Conservation (phyloP, 2,329 filamentous ascomycete species). For the Aspergillus pseudonomiae region DNA sequence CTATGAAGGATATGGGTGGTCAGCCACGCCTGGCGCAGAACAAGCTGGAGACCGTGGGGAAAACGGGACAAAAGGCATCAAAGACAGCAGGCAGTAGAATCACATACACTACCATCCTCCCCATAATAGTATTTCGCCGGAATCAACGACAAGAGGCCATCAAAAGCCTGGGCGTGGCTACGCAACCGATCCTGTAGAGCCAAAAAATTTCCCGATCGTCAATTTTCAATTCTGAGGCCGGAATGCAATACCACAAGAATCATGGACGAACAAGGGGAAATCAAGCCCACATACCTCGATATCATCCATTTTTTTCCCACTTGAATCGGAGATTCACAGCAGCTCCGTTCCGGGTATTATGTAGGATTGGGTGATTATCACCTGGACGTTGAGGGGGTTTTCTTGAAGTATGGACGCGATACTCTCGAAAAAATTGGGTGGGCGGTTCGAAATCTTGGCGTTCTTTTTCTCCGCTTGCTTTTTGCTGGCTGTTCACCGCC, state of each 20-base stretch:
- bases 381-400: conserved; percentile 15
- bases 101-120: conserved; percentile 78
- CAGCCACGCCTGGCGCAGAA: conserved; percentile 17
- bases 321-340: conserved; percentile 9
- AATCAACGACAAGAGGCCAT: conserved; percentile 83
- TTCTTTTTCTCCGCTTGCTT: conserved; percentile 34
- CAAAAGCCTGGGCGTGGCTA: conserved; percentile 72
- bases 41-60: conserved; percentile 11
- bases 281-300: conserved; percentile 39
- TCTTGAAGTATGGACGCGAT: conserved; percentile 24
- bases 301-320: conserved; percentile 36
- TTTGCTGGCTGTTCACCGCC: conserved; percentile 24
- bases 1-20: conserved; percentile 50
- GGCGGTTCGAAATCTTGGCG: conserved; percentile 44
- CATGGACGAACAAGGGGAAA: conserved; percentile 13
- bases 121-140: conserved; percentile 90
- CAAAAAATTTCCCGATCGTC: conserved; percentile 26
- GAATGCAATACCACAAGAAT: neutral
- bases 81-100: conserved; percentile 9
- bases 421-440: conserved; percentile 43
- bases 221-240: conserved; percentile 17
- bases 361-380: conserved; percentile 11
- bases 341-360: conserved; percentile 4
- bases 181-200: conserved; percentile 49
- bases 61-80: conserved; percentile 17